A percentile compares a stretch with the other conserved stretches of the same genome.
These are phyloP conservation scores for Annona cherimola DNA, from an alignment of 164 flowering plant species.

Conservation along the genomic window DNA sequence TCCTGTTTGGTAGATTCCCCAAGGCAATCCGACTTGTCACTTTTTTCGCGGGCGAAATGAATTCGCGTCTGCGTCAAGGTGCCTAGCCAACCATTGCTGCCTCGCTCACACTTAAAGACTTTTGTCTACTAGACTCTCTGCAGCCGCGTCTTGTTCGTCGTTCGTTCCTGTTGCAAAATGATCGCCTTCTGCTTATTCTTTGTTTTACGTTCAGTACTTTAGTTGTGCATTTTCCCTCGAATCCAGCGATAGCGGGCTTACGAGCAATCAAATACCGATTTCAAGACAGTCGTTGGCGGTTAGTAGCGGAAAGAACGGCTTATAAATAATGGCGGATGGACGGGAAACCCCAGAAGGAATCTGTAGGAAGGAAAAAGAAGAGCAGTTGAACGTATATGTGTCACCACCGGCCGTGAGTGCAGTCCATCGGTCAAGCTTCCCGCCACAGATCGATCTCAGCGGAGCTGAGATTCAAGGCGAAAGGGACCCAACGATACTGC, in stretches of 20 bases:
- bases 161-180: not conserved
- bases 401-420: constrained; percentile 36
- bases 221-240: not conserved
- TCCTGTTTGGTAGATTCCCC: too few species aligned
- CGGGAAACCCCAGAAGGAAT: not conserved
- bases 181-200: not conserved
- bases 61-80: too few species aligned
- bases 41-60: too few species aligned
- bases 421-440: constrained; percentile 68
- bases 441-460: constrained; percentile 91
- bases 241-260: not conserved
- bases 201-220: not conserved
- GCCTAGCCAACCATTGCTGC: too few species aligned
- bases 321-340: constrained; percentile 19
- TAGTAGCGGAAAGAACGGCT: constrained; percentile 3
- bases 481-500: constrained; percentile 74
- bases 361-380: constrained; percentile 6
- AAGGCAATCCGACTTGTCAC: too few species aligned
- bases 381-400: constrained; percentile 37
- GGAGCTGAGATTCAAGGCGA: constrained; percentile 95
- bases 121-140: not conserved
- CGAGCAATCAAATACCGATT: constrained; percentile 1
- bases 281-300: constrained; percentile 14
- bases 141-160: not conserved
- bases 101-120: too few species aligned